Evolutionary conservation across 352 stramenopile genomes (phyloP).

Genomic region (Globisporangium alternatum): DNA sequence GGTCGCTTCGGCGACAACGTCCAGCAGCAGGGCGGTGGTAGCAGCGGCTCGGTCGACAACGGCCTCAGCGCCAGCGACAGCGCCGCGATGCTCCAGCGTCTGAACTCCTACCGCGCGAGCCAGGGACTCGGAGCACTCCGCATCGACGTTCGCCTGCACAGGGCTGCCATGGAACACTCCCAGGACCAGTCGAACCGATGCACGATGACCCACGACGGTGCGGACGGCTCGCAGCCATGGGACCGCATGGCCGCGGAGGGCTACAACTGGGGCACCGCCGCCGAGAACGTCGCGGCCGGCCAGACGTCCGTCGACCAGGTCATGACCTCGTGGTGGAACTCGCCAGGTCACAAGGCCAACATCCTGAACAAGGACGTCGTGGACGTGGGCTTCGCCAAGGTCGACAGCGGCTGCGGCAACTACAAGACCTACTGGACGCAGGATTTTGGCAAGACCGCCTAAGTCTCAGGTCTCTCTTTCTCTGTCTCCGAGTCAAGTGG

Average conservation of each 20-base stretch:
- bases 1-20: conserved; percentile 27
- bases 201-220: conserved; percentile 42
- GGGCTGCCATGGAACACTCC: conserved; percentile 39
- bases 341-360: conserved; percentile 41
- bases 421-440: conserved; percentile 24
- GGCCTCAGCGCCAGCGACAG: conserved; percentile 31
- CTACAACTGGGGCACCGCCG: conserved; percentile 37
- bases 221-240: conserved; percentile 32
- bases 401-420: conserved; percentile 17
- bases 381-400: conserved; percentile 19
- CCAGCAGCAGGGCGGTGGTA: conserved; percentile 4
- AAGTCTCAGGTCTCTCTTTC: not conserved
- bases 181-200: conserved; percentile 40
- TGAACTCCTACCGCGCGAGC: conserved; percentile 50
- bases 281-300: conserved; percentile 56
- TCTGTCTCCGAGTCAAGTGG: not conserved
- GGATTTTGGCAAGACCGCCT: conserved; percentile 17
- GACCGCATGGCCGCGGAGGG: conserved; percentile 34
- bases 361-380: conserved; percentile 31
- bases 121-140: conserved; percentile 34
- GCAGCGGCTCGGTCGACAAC: conserved; percentile 21
- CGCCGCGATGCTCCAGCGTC: conserved; percentile 38
- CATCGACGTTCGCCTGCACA: conserved; percentile 33
- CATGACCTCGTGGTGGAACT: conserved; percentile 59
- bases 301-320: conserved; percentile 33